Base-by-base conservation (phyloP, 2,329 filamentous ascomycete species). In the Anthostomella pinea region DNA sequence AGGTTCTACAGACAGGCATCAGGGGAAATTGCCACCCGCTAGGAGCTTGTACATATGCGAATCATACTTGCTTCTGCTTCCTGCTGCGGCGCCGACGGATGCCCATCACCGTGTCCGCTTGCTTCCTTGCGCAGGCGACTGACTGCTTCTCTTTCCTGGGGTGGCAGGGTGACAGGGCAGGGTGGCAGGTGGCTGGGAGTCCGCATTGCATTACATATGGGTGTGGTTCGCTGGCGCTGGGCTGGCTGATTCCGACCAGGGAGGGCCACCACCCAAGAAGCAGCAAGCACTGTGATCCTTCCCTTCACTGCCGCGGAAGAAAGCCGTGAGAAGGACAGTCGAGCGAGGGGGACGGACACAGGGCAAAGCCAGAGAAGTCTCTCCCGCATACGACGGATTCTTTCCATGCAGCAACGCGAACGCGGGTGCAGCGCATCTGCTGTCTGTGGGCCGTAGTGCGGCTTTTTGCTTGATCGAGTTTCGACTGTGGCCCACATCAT, bases 41-140 rank as follows among this genome's bases (percentile, higher is more conserved):
- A 39, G 41, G 37, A 44, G 48, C 43, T n/a, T n/a, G n/a, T 56
- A 58, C 53, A 60, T 61, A 65, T 66, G 60, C 64, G 59, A 55
- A 66, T 58, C 64, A 66, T 65, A 65, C 60, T 59, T 66, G 63
- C 61, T 59, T 64, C 56, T 56, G 51, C 51, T 54, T 51, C 39
- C 43, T 48, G 48, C 46, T 52, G 39, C 41, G 44, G 49, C 47
- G 41, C 38, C 37, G 41, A 35, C 39, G 46, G 42, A 39, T 39
- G 35, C 33, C 30, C 38, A 37, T 44, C 39, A 28, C 38, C 38
- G 38, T 36, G 34, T 45, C 39, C 26, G 43, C 45, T 46, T 33
- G 36, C 43, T 44, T 46, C 31, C 38, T 36, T 38, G 42, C n/a
- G n/a, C n/a, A n/a, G n/a, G n/a, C n/a, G n/a, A n/a, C n/a, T n/a